Base-by-base conservation (phyloP, 306 rosid species). In the Medicago truncatula region DNA sequence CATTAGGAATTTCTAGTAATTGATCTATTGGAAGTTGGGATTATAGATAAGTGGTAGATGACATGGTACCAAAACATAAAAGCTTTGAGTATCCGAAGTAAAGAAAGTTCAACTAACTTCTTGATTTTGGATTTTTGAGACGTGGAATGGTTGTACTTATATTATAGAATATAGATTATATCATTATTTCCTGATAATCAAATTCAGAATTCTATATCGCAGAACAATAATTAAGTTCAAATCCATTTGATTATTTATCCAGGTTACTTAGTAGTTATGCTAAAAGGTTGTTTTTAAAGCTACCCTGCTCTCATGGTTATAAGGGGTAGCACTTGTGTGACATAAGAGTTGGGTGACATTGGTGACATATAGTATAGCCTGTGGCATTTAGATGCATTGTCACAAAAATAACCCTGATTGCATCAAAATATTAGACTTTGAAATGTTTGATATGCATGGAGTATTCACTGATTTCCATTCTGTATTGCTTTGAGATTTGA, bases 381-480 rank as follows among this genome's bases (percentile, higher is more conserved):
- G 12, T 14, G 73, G 31, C 54, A 38, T 14, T 64, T 75, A 65
- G 76, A 59, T 43, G 50, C 40, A 8, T 17, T 54, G 2, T 18
- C 52, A 25, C 34, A 13, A 71, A 49, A 52, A 12, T 52, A 71
- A 63, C 28, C 70, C n/a, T 46, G n/a, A n/a, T n/a, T 46, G 66
- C 75, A 47, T 77, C 39, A 50, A 31, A 57, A 7, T 38, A 6
- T 66, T 71, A 65, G 25, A 62, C 52, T 8, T 64, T 76, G 64
- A 44, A 56, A 53, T 54, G 47, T 54, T 49, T 18, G 15, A 50
- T 21, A 47, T 62, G 34, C 28, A 16, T 50, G 23, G 14, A 62
- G 40, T 36, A 2, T 47, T 80, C 40, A 43, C 28, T 60, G 54
- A 38, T 59, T 9, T 36, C 38, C 49, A 50, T 13, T 28, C 6